Base-by-base conservation (phyloP, 139 green algal species). In the Cymbomonas tetramitiformis region DNA sequence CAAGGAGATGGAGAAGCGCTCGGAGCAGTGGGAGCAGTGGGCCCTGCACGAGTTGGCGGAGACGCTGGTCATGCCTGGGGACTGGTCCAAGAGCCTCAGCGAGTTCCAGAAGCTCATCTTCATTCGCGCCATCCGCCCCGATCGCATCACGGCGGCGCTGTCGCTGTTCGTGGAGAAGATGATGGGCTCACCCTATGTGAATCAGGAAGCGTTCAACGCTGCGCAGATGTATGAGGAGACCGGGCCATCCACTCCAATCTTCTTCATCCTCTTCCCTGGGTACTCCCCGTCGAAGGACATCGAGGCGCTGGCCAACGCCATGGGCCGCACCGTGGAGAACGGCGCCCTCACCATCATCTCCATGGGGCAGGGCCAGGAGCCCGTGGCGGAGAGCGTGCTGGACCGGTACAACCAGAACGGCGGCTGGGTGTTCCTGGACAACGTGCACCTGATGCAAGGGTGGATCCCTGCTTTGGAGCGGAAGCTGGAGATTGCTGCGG, bases 401-500 rank as follows among this genome's bases (percentile, higher is more conserved):
- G 83, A 88, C 68, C 83, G 78, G 62, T 92, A 87, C 73, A 92
- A 74, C 38, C 63, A 79, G 60, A 72, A 84, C 58, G 83, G 83
- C 32, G 83, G 83, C 38, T 92, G 83, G 83, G 83, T 92, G 43
- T 92, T 92, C 72, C 60, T 92, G 69, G 83, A 92, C 75, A 92
- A 92, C 67, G 79, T 92, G 59, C 83, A 92, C 61, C 72, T 92
- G 29, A 92, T 92, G 83, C 79, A 83, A 61, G 81, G 77, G 57
- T 94, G 84, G 84, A 82, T 90, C 33, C 83, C 84, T 15, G 68
- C 68, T 24, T 74, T 92, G 41, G 83, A 92, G 69, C 73, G 77
- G 62, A 86, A 87, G 77, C 79, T 92, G 34, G 83, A 92, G 69
- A 66, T 81, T 47, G 83, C 70, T 15, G 76, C 79, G 15, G 83